Evolutionary conservation across 768 basidiomycete genomes (phyloP).

Genomic region (Leccinum barrowsii): DNA sequence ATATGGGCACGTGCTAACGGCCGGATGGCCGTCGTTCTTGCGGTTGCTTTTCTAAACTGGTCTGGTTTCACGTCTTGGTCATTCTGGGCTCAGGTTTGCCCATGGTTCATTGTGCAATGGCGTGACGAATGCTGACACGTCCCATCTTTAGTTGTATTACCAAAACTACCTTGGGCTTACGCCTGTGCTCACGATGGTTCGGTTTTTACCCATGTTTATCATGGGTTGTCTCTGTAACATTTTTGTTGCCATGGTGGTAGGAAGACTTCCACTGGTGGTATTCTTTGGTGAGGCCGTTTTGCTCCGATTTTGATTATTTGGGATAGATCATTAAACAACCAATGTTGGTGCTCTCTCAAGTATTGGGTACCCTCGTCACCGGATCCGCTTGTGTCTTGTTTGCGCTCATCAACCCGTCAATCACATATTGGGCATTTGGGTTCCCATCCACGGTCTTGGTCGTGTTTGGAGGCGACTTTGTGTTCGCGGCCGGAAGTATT

Average conservation of each 20-base stretch:
- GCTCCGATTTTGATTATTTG: too few species aligned
- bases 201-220: constrained; percentile 71
- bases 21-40: constrained; percentile 56
- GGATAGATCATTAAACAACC: constrained; percentile 2
- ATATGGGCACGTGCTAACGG: constrained; percentile 65
- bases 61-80: constrained; percentile 52
- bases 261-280: constrained; percentile 50
- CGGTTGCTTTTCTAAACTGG: constrained; percentile 64
- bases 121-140: constrained; percentile 1
- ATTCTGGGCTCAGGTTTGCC: constrained; percentile 45
- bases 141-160: constrained; percentile 57
- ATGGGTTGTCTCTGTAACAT: constrained; percentile 61
- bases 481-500: constrained; percentile 68
- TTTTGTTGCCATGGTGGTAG: constrained; percentile 57
- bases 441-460: constrained; percentile 64
- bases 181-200: constrained; percentile 59
- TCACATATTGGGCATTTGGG: constrained; percentile 66
- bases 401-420: constrained; percentile 55
- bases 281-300: constrained; percentile 47
- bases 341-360: constrained; percentile 25
- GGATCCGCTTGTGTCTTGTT: constrained; percentile 58
- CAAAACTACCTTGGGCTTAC: constrained; percentile 56
- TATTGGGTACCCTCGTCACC: constrained; percentile 56
- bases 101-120: neutral
- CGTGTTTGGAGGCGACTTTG: constrained; percentile 77